A percentile compares a stretch with the other conserved stretches of the same genome.
Evolutionary conservation across 345 rosid genomes (phyloP).

Genomic region (Cardamine chenopodiifolia): DNA sequence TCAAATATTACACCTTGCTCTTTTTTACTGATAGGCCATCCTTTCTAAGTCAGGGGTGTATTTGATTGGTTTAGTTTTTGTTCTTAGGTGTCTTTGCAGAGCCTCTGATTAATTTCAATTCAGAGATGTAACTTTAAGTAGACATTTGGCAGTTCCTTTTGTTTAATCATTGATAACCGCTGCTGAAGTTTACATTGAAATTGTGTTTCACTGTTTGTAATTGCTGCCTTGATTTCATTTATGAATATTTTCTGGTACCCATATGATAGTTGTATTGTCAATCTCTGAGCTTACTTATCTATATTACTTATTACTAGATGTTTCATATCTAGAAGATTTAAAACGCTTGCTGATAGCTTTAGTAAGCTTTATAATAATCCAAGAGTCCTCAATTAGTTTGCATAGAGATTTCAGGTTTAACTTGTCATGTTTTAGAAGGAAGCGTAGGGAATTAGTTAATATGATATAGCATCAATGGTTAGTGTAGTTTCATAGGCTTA

Average conservation of each 20-base stretch:
- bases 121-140: background rate
- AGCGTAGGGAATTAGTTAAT: background rate
- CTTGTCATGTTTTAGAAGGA: conserved; percentile 18
- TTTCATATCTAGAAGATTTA: background rate
- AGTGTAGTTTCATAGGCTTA: conserved; percentile 18
- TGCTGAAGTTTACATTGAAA: conserved; percentile 9
- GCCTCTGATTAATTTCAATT: background rate
- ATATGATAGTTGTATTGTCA: background rate
- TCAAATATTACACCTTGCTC: background rate
- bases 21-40: background rate
- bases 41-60: background rate
- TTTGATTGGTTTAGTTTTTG: background rate
- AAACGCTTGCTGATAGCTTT: conserved; percentile 1
- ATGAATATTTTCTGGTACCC: background rate
- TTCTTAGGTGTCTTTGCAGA: conserved; percentile 3
- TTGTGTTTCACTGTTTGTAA: background rate
- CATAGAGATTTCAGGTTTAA: background rate
- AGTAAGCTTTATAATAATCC: background rate
- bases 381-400: conserved; percentile 2
- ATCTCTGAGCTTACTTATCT: conserved; percentile 1
- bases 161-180: background rate
- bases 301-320: conserved; percentile 16
- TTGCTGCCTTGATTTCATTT: conserved; percentile 14
- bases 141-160: background rate
- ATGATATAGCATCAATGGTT: conserved; percentile 16